Base-by-base conservation (phyloP, 768 basidiomycete species). In the Kwoniella dendrophila region DNA sequence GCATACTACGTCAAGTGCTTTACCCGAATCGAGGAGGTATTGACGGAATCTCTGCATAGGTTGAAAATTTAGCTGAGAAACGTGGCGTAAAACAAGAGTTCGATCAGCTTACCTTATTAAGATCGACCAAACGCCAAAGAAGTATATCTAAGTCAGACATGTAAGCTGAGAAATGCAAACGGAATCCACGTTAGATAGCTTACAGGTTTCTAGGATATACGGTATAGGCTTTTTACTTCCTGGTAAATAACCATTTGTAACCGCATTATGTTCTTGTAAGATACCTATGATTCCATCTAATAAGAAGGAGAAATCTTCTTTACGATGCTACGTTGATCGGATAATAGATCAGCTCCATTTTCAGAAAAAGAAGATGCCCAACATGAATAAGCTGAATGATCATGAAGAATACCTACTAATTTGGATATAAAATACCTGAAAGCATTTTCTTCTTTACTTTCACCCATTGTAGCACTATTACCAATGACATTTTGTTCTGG, bases 341-440 rank as follows among this genome's bases (percentile, higher is more conserved):
- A 14, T 12, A 24, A 14, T 41, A 3, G 14, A 27, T 34, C 32
- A 47, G 53, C 40, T 57, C 47, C 67, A 56, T 66, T 59, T 47
- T 51, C 45, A 33, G 20, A 48, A 56, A 51, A 47, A 41, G 18
- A 47, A 54, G 3, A 54, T 62, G 10, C 16, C 43, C 47, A 52
- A 61, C 30, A 54, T 55, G 24, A 32, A 49, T 14, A 7, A 20
- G 29, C 29, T 22, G 41, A 3, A 33, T 11, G 11, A 16, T 18
- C 40, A 26, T 24, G 22, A 22, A 40, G 34, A 45, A 1, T 12
- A 80, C 86, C 68, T 67, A 88, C 92, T 74, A 98, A 78, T 78
- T 96, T 96, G 66, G 91, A 88, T 52, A 96, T 79, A 78, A 94
- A 97, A 78, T 92, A 92, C 51, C 90, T 83, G 78, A 96, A 99